phyloP scores from a whole-genome alignment of 345 rosid genomes.

The Linum lewisii region DNA sequence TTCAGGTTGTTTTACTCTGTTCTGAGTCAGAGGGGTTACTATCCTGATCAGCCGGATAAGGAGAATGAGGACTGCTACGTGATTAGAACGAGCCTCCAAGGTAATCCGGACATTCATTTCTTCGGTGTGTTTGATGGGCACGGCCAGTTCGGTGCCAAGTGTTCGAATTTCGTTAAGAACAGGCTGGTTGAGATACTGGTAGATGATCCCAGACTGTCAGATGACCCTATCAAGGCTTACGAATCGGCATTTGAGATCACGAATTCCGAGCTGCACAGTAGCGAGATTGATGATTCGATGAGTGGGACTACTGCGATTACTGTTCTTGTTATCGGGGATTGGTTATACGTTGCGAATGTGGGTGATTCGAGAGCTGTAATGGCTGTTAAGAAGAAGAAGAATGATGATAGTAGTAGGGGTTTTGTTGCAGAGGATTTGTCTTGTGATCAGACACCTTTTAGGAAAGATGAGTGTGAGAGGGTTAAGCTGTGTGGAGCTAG shows the following conservation, averaged over 20 bases:
- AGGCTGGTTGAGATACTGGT: constrained; percentile 56
- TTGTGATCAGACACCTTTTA: constrained; percentile 86
- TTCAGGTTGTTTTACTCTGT: constrained; percentile 65
- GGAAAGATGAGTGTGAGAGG: constrained; percentile 86
- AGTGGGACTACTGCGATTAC: constrained; percentile 96
- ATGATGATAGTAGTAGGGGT: constrained; percentile 23
- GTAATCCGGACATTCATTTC: constrained; percentile 81
- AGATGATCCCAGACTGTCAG: constrained; percentile 45
- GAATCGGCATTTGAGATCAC: constrained; percentile 50
- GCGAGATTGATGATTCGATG: constrained; percentile 82
- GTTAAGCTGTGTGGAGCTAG: constrained; percentile 89
- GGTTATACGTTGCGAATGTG: constrained; percentile 77
- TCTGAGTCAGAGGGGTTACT: constrained; percentile 70
- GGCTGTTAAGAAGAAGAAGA: constrained; percentile 50
- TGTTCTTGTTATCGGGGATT: constrained; percentile 77
- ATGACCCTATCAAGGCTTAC: constrained; percentile 70
- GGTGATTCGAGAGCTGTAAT: constrained; percentile 97
- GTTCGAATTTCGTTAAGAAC: constrained; percentile 71
- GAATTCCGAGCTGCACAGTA: constrained; percentile 56
- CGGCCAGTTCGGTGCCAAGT: constrained; percentile 64
- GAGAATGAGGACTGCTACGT: constrained; percentile 85
- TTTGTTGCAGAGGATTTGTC: constrained; percentile 77
- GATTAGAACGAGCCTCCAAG: constrained; percentile 60
- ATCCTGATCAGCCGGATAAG: constrained; percentile 68
- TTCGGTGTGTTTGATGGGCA: constrained; percentile 96